Conservation (phyloP, 371 early-diverging fungal genomes). For the Mortierella sp. region DNA sequence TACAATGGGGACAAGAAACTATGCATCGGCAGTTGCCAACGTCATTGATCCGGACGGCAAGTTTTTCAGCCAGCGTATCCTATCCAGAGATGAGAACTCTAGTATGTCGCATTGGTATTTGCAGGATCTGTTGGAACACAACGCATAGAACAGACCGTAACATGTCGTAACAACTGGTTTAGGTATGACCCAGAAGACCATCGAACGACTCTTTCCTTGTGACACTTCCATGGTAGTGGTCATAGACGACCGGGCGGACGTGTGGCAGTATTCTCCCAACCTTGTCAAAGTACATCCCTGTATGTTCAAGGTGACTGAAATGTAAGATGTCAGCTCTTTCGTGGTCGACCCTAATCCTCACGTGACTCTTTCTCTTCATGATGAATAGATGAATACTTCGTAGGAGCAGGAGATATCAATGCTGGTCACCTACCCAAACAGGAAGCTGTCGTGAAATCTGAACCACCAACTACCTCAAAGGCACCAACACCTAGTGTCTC, state of each 20-base stretch:
- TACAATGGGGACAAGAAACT: slow-evolving; percentile 98
- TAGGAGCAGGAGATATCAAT: slow-evolving; percentile 96
- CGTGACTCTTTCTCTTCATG: slow-evolving; percentile 72
- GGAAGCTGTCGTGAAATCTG: slow-evolving; percentile 7
- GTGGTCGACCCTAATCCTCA: background rate
- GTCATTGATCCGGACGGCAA: slow-evolving; percentile 88
- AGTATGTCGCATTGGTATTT: slow-evolving; percentile 58
- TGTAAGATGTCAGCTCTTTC: background rate
- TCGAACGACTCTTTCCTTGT: slow-evolving; percentile 94
- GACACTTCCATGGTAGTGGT: slow-evolving; percentile 98
- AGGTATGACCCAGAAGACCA: slow-evolving; percentile 86
- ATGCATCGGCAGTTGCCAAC: slow-evolving; percentile 91
- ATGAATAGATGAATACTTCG: slow-evolving; percentile 85
- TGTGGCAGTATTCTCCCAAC: slow-evolving; percentile 96
- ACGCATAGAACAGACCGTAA: background rate
- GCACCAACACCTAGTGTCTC: background rate
- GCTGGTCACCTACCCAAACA: slow-evolving; percentile 66
- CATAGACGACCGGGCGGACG: slow-evolving; percentile 98
- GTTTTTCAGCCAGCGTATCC: slow-evolving; percentile 90
- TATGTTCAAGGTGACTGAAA: slow-evolving; percentile 52
- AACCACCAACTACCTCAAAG: slow-evolving; percentile 4
- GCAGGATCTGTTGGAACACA: background rate
- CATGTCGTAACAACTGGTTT: background rate
- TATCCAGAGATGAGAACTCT: slow-evolving; percentile 96
- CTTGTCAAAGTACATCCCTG: slow-evolving; percentile 91